Base-by-base conservation (phyloP, 441 rosid genomes). In the Populus hybrid region DNA sequence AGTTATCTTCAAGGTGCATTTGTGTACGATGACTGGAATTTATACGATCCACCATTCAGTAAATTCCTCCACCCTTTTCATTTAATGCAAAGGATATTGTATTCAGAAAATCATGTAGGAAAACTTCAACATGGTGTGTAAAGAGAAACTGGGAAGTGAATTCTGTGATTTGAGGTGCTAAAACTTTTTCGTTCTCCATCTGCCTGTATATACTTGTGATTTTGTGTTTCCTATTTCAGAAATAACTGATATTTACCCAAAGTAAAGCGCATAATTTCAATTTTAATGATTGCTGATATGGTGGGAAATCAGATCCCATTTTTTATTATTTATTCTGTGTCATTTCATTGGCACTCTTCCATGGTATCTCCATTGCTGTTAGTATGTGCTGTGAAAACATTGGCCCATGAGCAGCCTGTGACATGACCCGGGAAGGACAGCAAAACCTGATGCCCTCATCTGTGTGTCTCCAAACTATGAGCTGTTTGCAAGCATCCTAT, bases 161-260 rank as follows among this genome's bases (percentile, higher is more conserved):
- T 61, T 72, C 79, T 81, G 82, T 70, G 59, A 72, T 78, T 83
- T 79, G 78, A 75, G 82, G 63, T 71, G 6, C 78, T 46, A 61
- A 67, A 84, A 72, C 88, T 70, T 72, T n/a, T 66, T 66, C 32
- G 9, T 34, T 40, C 64, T 40, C 73, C 10, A 32, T 46, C 21
- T 68, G 72, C 76, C 50, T 80, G 86, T 86, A 80, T 82, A 80
- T 86, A 81, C 71, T 61, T 69, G 71, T 86, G 78, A 76, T 79
- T 77, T 79, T 78, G 77, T 71, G 46, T n/a, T 42, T 65, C 18
- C 30, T 74, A 40, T 36, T 36, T 20, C 34, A 38, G 65, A 72
- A 77, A 65, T 78, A 69, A 78, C 70, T 10, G 59, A 11, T 23
- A 23, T 57, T 78, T 61, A 24, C n/a, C 26, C 36, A 4, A 14